Conservation (phyloP, 768 basidiomycete genomes). For the Suillus weaverae region DNA sequence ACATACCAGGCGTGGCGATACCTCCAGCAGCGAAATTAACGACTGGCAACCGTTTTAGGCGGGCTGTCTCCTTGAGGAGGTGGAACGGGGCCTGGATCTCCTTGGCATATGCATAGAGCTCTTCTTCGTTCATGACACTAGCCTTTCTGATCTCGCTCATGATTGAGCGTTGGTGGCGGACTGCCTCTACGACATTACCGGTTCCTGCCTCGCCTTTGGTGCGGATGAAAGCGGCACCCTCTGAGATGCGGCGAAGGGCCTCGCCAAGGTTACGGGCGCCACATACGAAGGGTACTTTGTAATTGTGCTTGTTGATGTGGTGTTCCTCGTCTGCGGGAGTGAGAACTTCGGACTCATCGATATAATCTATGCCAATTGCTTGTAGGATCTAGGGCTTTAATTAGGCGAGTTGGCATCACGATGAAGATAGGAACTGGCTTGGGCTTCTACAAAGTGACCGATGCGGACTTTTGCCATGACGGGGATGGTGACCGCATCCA, state of each 20-base stretch:
- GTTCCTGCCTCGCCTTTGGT: constrained; percentile 95
- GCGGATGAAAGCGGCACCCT: constrained; percentile 98
- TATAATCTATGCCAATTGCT: constrained; percentile 93
- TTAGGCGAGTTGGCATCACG: not conserved
- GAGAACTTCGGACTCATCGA: constrained; percentile 92
- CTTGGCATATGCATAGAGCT: constrained; percentile 91
- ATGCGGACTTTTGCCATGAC: constrained; percentile 97
- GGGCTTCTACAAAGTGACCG: constrained; percentile 97
- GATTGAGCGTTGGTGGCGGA: constrained; percentile 86
- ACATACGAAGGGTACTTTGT: constrained; percentile 95
- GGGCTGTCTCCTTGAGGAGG: constrained; percentile 92
- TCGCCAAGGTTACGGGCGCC: constrained; percentile 95
- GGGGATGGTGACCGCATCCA: constrained; percentile 92
- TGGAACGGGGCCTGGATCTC: constrained; percentile 94
- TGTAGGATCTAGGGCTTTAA: constrained; percentile 72
- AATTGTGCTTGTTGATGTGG: constrained; percentile 95
- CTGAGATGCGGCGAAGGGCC: constrained; percentile 92
- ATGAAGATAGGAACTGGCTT: constrained; percentile 45
- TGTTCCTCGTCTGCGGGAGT: constrained; percentile 96
- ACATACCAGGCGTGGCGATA: constrained; percentile 82
- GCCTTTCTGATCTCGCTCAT: constrained; percentile 83
- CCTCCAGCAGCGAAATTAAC: constrained; percentile 98
- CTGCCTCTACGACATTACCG: constrained; percentile 91
- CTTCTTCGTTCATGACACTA: constrained; percentile 89
- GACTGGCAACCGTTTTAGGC: constrained; percentile 88